Conservation (phyloP, 2,329 filamentous ascomycete genomes). For the Rhynchosporium secalis region DNA sequence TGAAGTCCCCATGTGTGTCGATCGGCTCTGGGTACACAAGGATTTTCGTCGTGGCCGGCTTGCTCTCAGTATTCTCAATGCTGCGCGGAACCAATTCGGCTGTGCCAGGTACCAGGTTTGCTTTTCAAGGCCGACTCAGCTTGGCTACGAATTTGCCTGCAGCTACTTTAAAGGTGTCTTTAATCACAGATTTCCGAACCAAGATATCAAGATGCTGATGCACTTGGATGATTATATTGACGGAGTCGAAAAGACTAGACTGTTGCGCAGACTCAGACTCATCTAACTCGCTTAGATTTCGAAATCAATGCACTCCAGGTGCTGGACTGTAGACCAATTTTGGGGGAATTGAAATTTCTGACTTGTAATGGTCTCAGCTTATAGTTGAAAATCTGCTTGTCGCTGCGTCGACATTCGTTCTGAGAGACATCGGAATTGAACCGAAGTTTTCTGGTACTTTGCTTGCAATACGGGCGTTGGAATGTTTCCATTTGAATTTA, state of each 20-base stretch:
- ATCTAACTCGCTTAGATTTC: not conserved
- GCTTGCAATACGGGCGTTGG: too few relatives aligned
- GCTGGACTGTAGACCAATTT: not conserved
- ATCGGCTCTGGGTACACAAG: slow-evolving; percentile 64
- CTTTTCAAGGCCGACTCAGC: slow-evolving; percentile 1
- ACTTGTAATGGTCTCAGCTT: not conserved
- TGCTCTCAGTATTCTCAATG: slow-evolving; percentile 47
- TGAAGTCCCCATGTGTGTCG: slow-evolving; percentile 57
- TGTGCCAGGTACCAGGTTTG: not conserved
- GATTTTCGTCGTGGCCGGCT: slow-evolving; percentile 56
- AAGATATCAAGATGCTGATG: not conserved
- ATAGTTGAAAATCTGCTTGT: not conserved
- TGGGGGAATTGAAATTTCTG: not conserved
- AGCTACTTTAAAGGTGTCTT: not conserved
- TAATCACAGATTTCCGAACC: not conserved
- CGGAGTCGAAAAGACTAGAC: not conserved
- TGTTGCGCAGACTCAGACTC: not conserved
- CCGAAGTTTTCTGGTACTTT: not conserved
- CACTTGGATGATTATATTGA: not conserved
- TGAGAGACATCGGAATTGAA: not conserved
- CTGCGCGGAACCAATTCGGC: not conserved
- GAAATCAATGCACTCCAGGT: not conserved
- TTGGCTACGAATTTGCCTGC: slow-evolving; percentile 3
- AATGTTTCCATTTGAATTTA: not conserved
- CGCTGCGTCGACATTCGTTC: not conserved